Evolutionary conservation across 2,329 filamentous ascomycete species (phyloP), one percentile per base, ranked within the genome.

Genomic region (Scedosporium apiospermum): DNA sequence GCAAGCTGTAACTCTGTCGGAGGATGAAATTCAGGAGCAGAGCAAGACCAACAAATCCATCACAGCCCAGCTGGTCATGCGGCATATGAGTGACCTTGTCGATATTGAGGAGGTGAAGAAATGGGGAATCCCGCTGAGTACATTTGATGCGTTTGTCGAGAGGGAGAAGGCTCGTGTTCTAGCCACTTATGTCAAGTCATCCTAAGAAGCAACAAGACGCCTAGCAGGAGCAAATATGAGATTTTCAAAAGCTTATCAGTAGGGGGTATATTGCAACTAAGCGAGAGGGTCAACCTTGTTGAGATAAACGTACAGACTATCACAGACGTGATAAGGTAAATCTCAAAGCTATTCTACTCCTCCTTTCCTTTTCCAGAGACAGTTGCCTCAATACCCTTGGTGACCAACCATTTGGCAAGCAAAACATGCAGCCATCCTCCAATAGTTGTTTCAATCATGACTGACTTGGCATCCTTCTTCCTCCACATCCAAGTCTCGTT

Each of bases 401-500:
- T 57, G 7, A 71, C 63, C 12, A 73, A 64, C 71, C 71, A 73
- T n/a, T 68, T 67, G 21, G 68, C 66, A 34, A 69, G 58, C 6
- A 69, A 34, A 10, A 65, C 57, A 60, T 76, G 74, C 30, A 74
- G 62, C 71, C 71, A 74, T 2, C 65, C 65, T 1, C 71, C 71
- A 1, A 71, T 12, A 0, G 65, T 34, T 2, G 65, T 64, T 64
- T 76, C 73, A 26, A 76, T 64, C 60, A 74, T 59, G 10, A 69
- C 68, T 16, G 69, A 66, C 58, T 65, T 66, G 58, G 74, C 73
- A 18, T 66, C 64, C 16, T 61, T 38, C 10, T 62, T 65, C 53
- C 74, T 68, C 73, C 73, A 76, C 70, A 74, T 71, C 74, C 73
- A 75, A n/a, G 74, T 74, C 69, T 76, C 73, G 63, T 74, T 75